Evolutionary conservation across 2,329 filamentous ascomycete species (phyloP).

Genomic region (Immersiporthe knoxdaviesiana): DNA sequence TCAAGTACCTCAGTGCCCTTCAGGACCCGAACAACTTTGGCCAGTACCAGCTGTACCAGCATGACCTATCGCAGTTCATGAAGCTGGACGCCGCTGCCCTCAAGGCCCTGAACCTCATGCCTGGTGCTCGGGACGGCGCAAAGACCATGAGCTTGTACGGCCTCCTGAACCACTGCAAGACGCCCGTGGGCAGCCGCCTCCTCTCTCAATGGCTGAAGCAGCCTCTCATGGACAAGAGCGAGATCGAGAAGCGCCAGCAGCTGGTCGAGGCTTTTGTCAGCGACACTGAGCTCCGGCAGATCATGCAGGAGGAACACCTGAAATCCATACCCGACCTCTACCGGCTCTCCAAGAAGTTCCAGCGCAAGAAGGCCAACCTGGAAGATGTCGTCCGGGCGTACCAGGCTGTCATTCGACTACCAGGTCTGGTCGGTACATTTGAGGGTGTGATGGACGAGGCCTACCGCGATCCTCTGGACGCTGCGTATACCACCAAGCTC

Average conservation of each 20-base stretch:
- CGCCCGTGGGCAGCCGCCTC: slow-evolving; percentile 85
- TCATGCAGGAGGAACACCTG: slow-evolving; percentile 94
- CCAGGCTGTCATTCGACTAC: slow-evolving; percentile 89
- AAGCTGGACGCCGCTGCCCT: slow-evolving; percentile 94
- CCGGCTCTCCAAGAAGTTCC: slow-evolving; percentile 90
- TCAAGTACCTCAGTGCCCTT: slow-evolving; percentile 90
- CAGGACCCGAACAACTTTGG: slow-evolving; percentile 94
- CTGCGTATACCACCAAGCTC: slow-evolving; percentile 84
- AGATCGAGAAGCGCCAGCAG: slow-evolving; percentile 90
- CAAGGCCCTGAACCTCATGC: slow-evolving; percentile 96
- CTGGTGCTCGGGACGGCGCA: slow-evolving; percentile 88
- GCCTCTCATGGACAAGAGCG: slow-evolving; percentile 85
- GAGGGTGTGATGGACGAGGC: slow-evolving; percentile 95
- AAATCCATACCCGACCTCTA: slow-evolving; percentile 93
- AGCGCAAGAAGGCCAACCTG: slow-evolving; percentile 84
- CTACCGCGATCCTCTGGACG: slow-evolving; percentile 85
- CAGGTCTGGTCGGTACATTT: slow-evolving; percentile 85
- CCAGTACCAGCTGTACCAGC: slow-evolving; percentile 95
- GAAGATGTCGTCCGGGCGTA: slow-evolving; percentile 97
- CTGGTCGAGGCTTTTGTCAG: slow-evolving; percentile 93
- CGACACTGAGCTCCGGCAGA: slow-evolving; percentile 91
- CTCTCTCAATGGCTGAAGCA: slow-evolving; percentile 98
- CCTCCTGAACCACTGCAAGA: slow-evolving; percentile 96
- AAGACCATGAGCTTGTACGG: slow-evolving; percentile 98
- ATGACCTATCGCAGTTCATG: slow-evolving; percentile 97